Base-by-base conservation (phyloP, 129 eudicot species). In the Chrysanthemum makinoi region DNA sequence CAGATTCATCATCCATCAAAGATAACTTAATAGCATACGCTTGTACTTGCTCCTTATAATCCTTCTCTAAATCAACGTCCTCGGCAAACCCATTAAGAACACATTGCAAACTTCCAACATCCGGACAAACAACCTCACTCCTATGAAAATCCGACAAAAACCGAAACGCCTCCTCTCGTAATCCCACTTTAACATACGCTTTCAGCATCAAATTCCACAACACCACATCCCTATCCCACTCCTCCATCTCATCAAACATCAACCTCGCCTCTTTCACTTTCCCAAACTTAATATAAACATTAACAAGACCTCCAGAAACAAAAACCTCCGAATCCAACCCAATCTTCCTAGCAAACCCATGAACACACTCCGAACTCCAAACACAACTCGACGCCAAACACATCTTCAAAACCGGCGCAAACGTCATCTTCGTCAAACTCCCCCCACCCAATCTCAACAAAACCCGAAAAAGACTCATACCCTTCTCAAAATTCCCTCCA, bases 261-360 rank as follows among this genome's bases (percentile, higher is more conserved):
- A 74, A 43, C 44, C 78, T 72, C 17, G 88, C 85, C 11, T 80
- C 80, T 39, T 39, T 39, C 46, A 39, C 46, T 1, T 39, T 39
- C 44, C 46, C 46, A 63, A 70, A 83, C 81, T 79, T 83, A 7
- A 69, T 70, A 65, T 80, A 84, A 46, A 84, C 74, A 66, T 84
- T 84, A 55, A 84, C 85, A 52, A 84, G 85, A 65, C 83, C 83
- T 3, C 83, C 85, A 1, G 85, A 77, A 70, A 84, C 74, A 66
- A 84, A 74, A 30, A 61, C 65, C 49, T 84, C 85, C 18, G 48
- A 20, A 14, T 77, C 88, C 85, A 80, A 47, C 6, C 83, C 85
- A 53, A 80, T 28, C 60, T 73, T 80, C 11, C 12, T 6, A 6
- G 80, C 35, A 55, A 15, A 80, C 47, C 83, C 85, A 65, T 84